phyloP scores from a whole-genome alignment of 2,329 filamentous ascomycete genomes.

The Rugonectria rugulosa region DNA sequence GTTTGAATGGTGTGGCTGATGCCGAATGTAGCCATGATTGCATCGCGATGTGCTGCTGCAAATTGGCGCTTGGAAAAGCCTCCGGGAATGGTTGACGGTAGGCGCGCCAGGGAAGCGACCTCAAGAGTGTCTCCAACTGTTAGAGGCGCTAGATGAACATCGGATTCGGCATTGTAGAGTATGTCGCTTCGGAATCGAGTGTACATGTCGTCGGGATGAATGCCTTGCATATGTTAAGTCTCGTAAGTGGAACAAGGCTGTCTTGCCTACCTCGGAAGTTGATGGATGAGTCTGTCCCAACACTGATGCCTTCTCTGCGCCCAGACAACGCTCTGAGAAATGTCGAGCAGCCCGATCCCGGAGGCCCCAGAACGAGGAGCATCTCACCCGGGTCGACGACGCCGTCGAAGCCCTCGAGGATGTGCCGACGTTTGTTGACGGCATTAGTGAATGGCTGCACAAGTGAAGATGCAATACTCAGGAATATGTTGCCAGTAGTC shows the following conservation, averaged over 20 bases:
- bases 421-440: not conserved
- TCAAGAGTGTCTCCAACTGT: slow-evolving; percentile 69
- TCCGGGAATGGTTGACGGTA: slow-evolving; percentile 58
- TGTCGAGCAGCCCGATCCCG: slow-evolving; percentile 60
- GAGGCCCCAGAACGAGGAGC: slow-evolving; percentile 55
- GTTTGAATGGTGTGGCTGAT: slow-evolving; percentile 30
- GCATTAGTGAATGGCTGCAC: not conserved
- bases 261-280: slow-evolving; percentile 56
- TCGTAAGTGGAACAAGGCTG: not conserved
- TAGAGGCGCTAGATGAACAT: slow-evolving; percentile 69
- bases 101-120: slow-evolving; percentile 67
- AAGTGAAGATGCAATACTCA: not conserved
- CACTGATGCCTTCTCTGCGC: slow-evolving; percentile 50
- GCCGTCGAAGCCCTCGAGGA: slow-evolving; percentile 25
- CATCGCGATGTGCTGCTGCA: slow-evolving; percentile 46
- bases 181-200: slow-evolving; percentile 58
- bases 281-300: slow-evolving; percentile 36
- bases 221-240: slow-evolving; percentile 16
- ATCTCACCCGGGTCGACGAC: slow-evolving; percentile 29
- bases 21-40: slow-evolving; percentile 70
- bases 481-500: slow-evolving; percentile 7
- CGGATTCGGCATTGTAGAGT: slow-evolving; percentile 68
- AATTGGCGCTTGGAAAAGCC: not conserved
- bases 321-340: slow-evolving; percentile 61
- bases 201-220: slow-evolving; percentile 42